These are phyloP conservation scores for Thraustochytrium striatum DNA, from an alignment of 352 stramenopile genomes.

Conservation along the genomic window DNA sequence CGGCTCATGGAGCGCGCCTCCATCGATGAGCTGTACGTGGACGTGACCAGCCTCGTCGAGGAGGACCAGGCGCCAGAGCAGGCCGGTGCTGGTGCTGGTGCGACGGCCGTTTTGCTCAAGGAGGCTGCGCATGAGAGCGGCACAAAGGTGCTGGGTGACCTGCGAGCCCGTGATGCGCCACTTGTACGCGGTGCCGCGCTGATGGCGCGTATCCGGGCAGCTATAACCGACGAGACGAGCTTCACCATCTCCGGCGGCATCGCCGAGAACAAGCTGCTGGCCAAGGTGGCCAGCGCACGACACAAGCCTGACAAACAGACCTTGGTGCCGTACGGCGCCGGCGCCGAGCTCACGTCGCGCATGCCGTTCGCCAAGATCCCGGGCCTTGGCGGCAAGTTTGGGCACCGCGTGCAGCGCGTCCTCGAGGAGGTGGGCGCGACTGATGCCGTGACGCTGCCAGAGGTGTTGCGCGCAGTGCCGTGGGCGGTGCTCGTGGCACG, in stretches of 20 bases:
- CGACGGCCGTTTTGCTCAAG: too few relatives aligned
- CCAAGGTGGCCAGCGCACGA: constrained; percentile 57
- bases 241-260: constrained; percentile 59
- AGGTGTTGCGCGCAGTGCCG: background rate
- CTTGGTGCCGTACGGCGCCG: constrained; percentile 43
- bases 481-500: background rate
- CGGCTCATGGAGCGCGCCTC: constrained; percentile 46
- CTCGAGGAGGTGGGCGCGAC: background rate
- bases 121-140: too few relatives aligned
- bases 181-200: constrained; percentile 12
- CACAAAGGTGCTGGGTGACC: constrained; percentile 14
- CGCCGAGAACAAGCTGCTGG: constrained; percentile 59
- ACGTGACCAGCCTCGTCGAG: constrained; percentile 43
- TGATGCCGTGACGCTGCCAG: background rate
- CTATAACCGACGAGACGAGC: constrained; percentile 10
- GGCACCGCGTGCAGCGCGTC: background rate
- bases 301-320: constrained; percentile 61
- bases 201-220: constrained; percentile 32
- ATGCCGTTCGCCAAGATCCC: constrained; percentile 45
- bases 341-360: background rate
- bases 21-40: constrained; percentile 51
- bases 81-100: too few relatives aligned
- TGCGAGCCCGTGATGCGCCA: background rate
- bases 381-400: constrained; percentile 43
- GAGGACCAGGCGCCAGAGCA: background rate